Evolutionary conservation across 441 rosid species (phyloP).

Genomic region (Jatropha multifida): DNA sequence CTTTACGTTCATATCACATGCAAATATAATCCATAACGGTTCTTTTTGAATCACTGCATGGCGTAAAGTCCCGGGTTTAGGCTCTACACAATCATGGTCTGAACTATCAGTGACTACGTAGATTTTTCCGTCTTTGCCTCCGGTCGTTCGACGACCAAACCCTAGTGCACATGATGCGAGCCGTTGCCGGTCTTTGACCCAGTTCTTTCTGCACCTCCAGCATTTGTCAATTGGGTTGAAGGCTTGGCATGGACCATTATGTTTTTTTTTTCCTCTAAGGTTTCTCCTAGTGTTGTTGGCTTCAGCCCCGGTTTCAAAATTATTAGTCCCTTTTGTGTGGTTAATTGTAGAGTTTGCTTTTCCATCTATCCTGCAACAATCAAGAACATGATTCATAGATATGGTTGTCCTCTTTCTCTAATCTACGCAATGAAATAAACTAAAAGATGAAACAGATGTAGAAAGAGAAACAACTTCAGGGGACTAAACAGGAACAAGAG

Average conservation of each 20-base stretch:
- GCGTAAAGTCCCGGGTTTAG: slow-evolving; percentile 80
- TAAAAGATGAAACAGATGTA: too few relatives aligned
- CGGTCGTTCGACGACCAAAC: slow-evolving; percentile 72
- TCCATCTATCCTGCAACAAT: too few relatives aligned
- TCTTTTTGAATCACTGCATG: slow-evolving; percentile 75
- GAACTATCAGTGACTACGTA: slow-evolving; percentile 71
- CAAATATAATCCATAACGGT: slow-evolving; percentile 86
- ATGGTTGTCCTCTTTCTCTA: too few relatives aligned
- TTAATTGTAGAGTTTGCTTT: too few relatives aligned
- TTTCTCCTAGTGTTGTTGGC: slow-evolving; percentile 44
- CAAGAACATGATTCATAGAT: too few relatives aligned
- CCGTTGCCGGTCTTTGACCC: slow-evolving; percentile 50
- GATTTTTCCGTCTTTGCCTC: slow-evolving; percentile 67
- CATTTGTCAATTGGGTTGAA: slow-evolving; percentile 62
- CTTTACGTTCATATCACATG: slow-evolving; percentile 66
- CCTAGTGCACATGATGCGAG: slow-evolving; percentile 84
- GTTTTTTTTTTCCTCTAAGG: slow-evolving; percentile 24
- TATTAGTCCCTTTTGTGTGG: too few relatives aligned
- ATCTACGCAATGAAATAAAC: too few relatives aligned
- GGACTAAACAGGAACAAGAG: too few relatives aligned
- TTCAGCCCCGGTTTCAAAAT: not conserved
- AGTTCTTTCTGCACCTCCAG: slow-evolving; percentile 58
- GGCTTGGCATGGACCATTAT: slow-evolving; percentile 41
- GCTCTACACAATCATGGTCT: slow-evolving; percentile 56
- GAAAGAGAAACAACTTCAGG: too few relatives aligned